Conservation (phyloP, 2,329 filamentous ascomycete genomes). For the Nemania abortiva region DNA sequence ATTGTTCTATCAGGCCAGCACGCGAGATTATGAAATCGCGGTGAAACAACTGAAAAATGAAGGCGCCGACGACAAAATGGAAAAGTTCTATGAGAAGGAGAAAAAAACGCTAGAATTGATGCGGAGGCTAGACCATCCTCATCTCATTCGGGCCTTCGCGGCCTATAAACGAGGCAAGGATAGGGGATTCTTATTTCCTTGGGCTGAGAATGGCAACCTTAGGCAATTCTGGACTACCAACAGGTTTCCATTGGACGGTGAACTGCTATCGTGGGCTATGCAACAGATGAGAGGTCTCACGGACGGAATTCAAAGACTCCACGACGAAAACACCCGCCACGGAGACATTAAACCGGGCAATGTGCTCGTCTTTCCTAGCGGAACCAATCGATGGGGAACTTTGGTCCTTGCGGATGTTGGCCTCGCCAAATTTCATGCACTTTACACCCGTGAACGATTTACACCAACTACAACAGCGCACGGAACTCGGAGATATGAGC, state of each 20-base stretch:
- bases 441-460: background rate
- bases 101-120: constrained; percentile 5
- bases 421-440: constrained; percentile 6
- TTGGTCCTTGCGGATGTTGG: constrained; percentile 11
- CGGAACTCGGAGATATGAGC: constrained; percentile 5
- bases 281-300: background rate
- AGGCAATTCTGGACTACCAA: background rate
- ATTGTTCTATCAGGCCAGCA: too few species aligned
- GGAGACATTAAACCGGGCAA: constrained; percentile 21
- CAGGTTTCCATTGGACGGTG: background rate
- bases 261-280: constrained; percentile 3
- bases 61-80: too few species aligned
- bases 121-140: constrained; percentile 1
- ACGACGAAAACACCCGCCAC: background rate
- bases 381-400: background rate
- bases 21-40: too few species aligned
- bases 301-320: constrained; percentile 4
- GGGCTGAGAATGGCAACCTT: constrained; percentile 6
- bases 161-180: background rate
- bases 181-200: constrained; percentile 5
- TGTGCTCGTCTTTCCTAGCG: background rate
- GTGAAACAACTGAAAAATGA: too few species aligned
- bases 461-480: background rate
- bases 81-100: background rate
- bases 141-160: background rate